phyloP scores from a whole-genome alignment of 176 grass and related monocot genomes.

The Microstegium vimineum region DNA sequence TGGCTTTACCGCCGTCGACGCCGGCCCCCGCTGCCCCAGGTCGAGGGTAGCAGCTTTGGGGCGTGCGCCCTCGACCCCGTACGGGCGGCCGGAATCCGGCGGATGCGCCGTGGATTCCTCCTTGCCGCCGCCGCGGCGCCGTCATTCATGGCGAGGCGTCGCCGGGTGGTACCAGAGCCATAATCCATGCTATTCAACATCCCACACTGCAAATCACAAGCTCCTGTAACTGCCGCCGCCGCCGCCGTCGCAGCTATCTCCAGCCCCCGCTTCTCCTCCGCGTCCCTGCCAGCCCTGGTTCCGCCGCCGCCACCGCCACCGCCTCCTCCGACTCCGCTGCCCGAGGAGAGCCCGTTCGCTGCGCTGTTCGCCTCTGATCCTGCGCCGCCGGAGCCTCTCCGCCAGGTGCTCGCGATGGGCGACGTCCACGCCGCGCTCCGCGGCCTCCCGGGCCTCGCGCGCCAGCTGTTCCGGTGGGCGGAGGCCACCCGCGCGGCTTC shows the following conservation, averaged over 20 bases:
- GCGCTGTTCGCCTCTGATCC: conserved; percentile 17
- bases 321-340: not conserved
- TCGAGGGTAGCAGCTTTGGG: not conserved
- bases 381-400: conserved; percentile 27
- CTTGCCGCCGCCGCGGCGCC: not conserved
- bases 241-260: too few relatives aligned
- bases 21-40: not conserved
- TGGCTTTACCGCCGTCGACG: not conserved
- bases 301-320: too few relatives aligned
- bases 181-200: too few relatives aligned
- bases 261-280: conserved; percentile 12
- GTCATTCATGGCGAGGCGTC: too few relatives aligned
- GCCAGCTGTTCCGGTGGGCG: conserved; percentile 74
- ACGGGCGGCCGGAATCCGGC: not conserved
- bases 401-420: conserved; percentile 37
- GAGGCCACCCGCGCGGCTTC: too few relatives aligned
- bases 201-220: too few relatives aligned
- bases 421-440: conserved; percentile 39
- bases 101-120: not conserved
- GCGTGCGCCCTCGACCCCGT: not conserved
- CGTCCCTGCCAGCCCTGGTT: not conserved
- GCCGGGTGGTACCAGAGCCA: too few relatives aligned
- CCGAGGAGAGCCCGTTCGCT: conserved; percentile 15
- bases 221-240: too few relatives aligned
- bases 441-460: conserved; percentile 42